A percentile compares a stretch with the other conserved stretches of the same genome.
Evolutionary conservation across 2,329 filamentous ascomycete species (phyloP).

Genomic region (Thermothelomyces thermophilus): DNA sequence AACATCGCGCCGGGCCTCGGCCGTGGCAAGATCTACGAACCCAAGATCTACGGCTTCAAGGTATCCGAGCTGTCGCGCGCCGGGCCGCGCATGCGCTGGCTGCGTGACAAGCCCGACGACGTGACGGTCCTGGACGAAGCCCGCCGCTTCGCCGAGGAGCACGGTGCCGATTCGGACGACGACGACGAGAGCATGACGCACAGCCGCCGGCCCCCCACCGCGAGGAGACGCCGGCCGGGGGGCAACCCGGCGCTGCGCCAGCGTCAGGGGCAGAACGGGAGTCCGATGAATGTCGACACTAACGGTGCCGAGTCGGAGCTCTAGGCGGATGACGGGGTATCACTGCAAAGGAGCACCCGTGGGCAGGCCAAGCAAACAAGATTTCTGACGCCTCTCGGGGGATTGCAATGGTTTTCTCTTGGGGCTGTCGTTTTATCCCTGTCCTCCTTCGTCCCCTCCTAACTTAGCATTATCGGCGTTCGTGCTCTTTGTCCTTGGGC

Average conservation of each 20-base stretch:
- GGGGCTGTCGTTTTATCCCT: neutral
- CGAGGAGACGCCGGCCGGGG: constrained; percentile 34
- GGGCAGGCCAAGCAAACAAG: neutral
- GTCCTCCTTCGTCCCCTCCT: neutral
- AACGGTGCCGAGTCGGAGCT: constrained; percentile 53
- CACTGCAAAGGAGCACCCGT: neutral
- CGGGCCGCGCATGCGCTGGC: constrained; percentile 94
- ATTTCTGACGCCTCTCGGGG: neutral
- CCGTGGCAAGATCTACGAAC: constrained; percentile 78
- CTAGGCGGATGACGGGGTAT: constrained; percentile 19
- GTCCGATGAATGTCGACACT: constrained; percentile 50
- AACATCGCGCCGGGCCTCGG: constrained; percentile 90
- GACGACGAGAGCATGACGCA: constrained; percentile 47
- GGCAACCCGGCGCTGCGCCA: constrained; percentile 27
- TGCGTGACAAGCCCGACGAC: constrained; percentile 75
- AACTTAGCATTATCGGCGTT: constrained; percentile 20
- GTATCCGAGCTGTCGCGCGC: constrained; percentile 86
- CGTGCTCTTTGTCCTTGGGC: constrained; percentile 2
- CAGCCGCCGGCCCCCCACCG: constrained; percentile 32
- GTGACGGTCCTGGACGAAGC: constrained; percentile 79
- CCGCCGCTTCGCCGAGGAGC: constrained; percentile 45
- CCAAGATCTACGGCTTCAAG: constrained; percentile 92
- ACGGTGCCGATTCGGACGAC: constrained; percentile 49
- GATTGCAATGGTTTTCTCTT: no score
- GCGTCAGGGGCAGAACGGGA: constrained; percentile 45